Evolutionary conservation across 192 early-diverging fungal species (phyloP).

Genomic region (Rhizophagus clarus): DNA sequence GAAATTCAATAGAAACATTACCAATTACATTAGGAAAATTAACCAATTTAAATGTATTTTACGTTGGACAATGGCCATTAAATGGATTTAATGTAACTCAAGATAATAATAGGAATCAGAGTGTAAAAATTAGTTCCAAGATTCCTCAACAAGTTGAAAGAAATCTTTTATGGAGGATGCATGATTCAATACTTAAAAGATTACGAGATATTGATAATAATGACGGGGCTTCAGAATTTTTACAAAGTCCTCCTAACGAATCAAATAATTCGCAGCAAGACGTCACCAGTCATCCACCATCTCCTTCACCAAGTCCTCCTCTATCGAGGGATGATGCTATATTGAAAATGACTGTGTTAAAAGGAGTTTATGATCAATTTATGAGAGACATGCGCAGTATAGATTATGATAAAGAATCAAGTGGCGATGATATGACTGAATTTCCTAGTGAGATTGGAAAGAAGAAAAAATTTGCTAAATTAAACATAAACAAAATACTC

Average conservation of each 20-base stretch:
- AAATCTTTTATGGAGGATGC: slow-evolving; percentile 48
- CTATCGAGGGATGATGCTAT: slow-evolving; percentile 36
- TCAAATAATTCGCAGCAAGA: slow-evolving; percentile 14
- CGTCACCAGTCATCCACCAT: slow-evolving; percentile 19
- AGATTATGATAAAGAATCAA: slow-evolving; percentile 25
- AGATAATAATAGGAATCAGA: slow-evolving; percentile 28
- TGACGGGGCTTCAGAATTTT: slow-evolving; percentile 36
- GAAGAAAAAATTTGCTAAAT: slow-evolving; percentile 30
- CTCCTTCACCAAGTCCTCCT: slow-evolving; percentile 22
- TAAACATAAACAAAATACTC: slow-evolving; percentile 25
- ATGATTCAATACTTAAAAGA: slow-evolving; percentile 47
- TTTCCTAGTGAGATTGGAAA: slow-evolving; percentile 25
- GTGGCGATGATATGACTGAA: slow-evolving; percentile 21
- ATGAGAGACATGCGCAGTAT: slow-evolving; percentile 37
- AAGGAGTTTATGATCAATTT: slow-evolving; percentile 49
- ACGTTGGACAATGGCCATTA: slow-evolving; percentile 49
- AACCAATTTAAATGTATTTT: slow-evolving; percentile 42
- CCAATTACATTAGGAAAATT: slow-evolving; percentile 43
- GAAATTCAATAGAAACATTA: slow-evolving; percentile 44
- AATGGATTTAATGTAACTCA: slow-evolving; percentile 42
- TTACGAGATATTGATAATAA: slow-evolving; percentile 48
- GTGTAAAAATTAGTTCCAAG: slow-evolving; percentile 44
- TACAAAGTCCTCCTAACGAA: slow-evolving; percentile 28
- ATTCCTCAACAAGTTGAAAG: slow-evolving; percentile 48
- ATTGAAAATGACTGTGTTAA: slow-evolving; percentile 46